These are phyloP conservation scores for Jamesozyma piceae DNA, from an alignment of 805 yeast species.

Conservation along the genomic window DNA sequence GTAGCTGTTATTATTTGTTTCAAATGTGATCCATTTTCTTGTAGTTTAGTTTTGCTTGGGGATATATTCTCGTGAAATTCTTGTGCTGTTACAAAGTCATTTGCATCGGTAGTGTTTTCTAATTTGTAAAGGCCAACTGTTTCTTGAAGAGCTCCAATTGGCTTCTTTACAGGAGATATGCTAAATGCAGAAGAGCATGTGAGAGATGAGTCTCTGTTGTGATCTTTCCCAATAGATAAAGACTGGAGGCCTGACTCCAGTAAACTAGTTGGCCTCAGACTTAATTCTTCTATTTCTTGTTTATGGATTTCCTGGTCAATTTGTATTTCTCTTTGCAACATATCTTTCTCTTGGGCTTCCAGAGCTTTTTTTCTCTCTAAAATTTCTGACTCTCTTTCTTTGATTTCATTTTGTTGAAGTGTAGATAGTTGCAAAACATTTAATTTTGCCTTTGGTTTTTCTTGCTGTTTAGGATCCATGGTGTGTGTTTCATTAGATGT, in stretches of 20 bases:
- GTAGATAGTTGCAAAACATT: slow-evolving; percentile 21
- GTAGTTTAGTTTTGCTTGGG: background rate
- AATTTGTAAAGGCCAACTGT: slow-evolving; percentile 19
- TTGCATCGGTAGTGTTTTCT: slow-evolving; percentile 22
- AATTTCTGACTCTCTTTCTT: slow-evolving; percentile 11
- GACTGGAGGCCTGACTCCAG: slow-evolving; percentile 16
- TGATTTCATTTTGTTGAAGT: slow-evolving; percentile 19
- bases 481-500: background rate
- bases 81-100: slow-evolving; percentile 24
- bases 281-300: slow-evolving; percentile 9
- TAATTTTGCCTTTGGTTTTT: slow-evolving; percentile 11
- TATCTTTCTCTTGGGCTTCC: slow-evolving; percentile 8
- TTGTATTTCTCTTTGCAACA: slow-evolving; percentile 8
- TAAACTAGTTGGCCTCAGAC: slow-evolving; percentile 15
- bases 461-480: background rate
- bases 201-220: slow-evolving; percentile 14
- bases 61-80: slow-evolving; percentile 11
- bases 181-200: slow-evolving; percentile 22
- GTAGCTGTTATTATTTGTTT: background rate
- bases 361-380: slow-evolving; percentile 5
- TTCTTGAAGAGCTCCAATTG: slow-evolving; percentile 4
- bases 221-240: slow-evolving; percentile 9
- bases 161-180: slow-evolving; percentile 17
- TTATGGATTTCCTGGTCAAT: slow-evolving; percentile 6
- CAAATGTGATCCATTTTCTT: background rate